Evolutionary conservation across 768 basidiomycete species (phyloP), one percentile per base, ranked within the genome.

Genomic region (Trametes coccinea): DNA sequence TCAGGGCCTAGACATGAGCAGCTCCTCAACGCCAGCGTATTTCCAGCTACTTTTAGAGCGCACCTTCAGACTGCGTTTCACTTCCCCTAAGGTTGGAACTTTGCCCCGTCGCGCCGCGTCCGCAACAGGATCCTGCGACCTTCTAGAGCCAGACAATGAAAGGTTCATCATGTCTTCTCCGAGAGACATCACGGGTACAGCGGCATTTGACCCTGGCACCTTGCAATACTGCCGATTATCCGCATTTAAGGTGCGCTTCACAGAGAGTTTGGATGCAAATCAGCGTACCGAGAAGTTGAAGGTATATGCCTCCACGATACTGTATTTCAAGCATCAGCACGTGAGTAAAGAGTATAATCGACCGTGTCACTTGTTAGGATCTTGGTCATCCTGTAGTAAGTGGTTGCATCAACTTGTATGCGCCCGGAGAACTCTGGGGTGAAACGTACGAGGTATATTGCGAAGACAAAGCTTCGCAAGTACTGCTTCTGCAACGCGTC

Each of bases 261-360:
- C 1, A 43, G 30, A 33, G 48, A 3, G 4, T 10, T 2, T 10
- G 8, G 30, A 27, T 6, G 13, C 10, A 49, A 49, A 37, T 39
- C 39, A 30, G 59, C 76, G 62, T 66, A 89, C 90, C 66, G 86
- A 82, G 68, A 94, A 92, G 69, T 92, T 90, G 76, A 94, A 94
- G 0, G 90, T 93, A 69, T 93, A 94, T 13, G 93, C 88, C 71
- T 94, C 92, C 27, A 93, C 81, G 58, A 94, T 89, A 74, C 92
- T 94, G 64, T 4, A 31, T 4, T 6, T 7, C 48, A 49, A 13
- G 56, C 13, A 4, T 14, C 8, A 2, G 9, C 2, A 0, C 3
- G 6, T 44, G 14, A 14, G n/a, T 46, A 22, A 37, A 1, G 8
- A 39, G 49, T 62, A 34, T 53, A 30, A 71, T 76, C 74, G 74